Conservation (phyloP, 2,329 filamentous ascomycete genomes). For the Teratosphaeria nubilosa region DNA sequence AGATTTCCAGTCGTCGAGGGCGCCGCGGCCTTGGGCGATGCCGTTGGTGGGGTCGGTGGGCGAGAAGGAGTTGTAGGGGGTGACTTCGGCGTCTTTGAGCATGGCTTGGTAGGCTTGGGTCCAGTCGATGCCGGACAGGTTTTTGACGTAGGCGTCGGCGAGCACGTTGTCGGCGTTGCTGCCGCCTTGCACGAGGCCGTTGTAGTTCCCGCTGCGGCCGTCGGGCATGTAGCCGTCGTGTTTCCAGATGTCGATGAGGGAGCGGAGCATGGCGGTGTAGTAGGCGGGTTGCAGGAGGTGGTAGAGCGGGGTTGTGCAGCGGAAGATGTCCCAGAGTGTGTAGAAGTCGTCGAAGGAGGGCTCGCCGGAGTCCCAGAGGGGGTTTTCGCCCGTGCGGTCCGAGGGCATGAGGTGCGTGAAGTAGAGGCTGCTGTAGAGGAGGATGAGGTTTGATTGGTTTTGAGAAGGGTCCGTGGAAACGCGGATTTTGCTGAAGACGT, state of each 20-base stretch:
- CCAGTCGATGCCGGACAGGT: constrained; percentile 25
- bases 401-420: constrained; percentile 60
- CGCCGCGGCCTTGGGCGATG: constrained; percentile 33
- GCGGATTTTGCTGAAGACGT: constrained; percentile 52
- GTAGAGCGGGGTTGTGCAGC: constrained; percentile 54
- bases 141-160: constrained; percentile 26
- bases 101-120: constrained; percentile 25
- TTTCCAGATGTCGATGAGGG: constrained; percentile 56
- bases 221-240: constrained; percentile 28
- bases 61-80: constrained; percentile 18
- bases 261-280: constrained; percentile 57
- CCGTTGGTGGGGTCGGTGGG: constrained; percentile 22
- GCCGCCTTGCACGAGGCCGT: constrained; percentile 27
- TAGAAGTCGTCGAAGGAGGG: constrained; percentile 65
- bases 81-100: constrained; percentile 24
- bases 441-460: constrained; percentile 45
- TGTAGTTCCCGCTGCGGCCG: constrained; percentile 25
- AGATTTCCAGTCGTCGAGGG: constrained; percentile 34
- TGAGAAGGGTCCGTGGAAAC: constrained; percentile 44
- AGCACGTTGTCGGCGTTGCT: constrained; percentile 27
- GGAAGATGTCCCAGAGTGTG: constrained; percentile 57
- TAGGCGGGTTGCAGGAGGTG: constrained; percentile 54
- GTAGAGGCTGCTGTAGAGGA: constrained; percentile 60
- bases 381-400: constrained; percentile 63
- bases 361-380: constrained; percentile 52